phyloP scores from a whole-genome alignment of 192 early-diverging fungal species.

The Linnemannia exigua region DNA sequence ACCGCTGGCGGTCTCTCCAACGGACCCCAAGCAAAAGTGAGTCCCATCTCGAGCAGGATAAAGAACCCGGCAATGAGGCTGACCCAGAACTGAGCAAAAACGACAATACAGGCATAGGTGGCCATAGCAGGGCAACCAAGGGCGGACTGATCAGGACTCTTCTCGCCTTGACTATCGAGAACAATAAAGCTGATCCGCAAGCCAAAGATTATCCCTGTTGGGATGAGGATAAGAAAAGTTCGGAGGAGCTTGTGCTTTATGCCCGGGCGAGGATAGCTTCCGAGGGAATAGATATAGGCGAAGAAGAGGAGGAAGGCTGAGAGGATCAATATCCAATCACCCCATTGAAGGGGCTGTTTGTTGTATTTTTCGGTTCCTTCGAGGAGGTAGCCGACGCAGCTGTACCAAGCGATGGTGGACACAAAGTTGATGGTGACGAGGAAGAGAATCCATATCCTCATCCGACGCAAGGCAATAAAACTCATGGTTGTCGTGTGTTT shows the following conservation, averaged over 20 bases:
- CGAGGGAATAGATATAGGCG: not conserved
- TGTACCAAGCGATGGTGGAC: not conserved
- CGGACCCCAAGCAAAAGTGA: not conserved
- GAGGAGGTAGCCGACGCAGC: not conserved
- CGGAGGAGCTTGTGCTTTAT: not conserved
- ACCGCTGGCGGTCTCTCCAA: not conserved
- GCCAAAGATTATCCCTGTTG: not conserved
- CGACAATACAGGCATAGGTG: too few relatives aligned
- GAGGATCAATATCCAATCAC: not conserved
- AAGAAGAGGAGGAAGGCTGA: not conserved
- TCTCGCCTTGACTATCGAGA: too few relatives aligned
- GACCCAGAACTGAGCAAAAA: not conserved
- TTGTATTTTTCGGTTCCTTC: too few relatives aligned
- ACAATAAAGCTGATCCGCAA: not conserved
- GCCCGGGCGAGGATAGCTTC: not conserved
- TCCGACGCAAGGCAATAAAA: not conserved
- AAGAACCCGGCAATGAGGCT: not conserved
- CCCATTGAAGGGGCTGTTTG: too few relatives aligned
- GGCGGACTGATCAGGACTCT: too few relatives aligned
- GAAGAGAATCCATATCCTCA: constrained; percentile 15
- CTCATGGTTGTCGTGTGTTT: not conserved
- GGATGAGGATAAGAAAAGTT: not conserved
- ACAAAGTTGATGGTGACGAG: not conserved
- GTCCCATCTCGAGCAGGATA: not conserved
- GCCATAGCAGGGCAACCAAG: too few relatives aligned